These are phyloP conservation scores for Pistacia vera DNA, from an alignment of 345 rosid genomes.

Conservation along the genomic window DNA sequence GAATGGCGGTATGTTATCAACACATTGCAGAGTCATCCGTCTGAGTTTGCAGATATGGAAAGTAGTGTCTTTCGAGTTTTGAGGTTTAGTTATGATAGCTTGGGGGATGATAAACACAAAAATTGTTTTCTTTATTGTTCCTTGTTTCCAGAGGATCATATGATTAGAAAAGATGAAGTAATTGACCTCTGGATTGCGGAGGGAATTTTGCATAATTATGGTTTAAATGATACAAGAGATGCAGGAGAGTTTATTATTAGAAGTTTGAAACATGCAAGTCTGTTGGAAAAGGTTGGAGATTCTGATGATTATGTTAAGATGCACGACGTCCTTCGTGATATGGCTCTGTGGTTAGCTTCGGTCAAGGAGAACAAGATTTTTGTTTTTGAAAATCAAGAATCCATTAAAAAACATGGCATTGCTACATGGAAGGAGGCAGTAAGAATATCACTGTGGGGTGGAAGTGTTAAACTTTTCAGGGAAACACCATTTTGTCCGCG, in stretches of 20 bases:
- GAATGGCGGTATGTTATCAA: too few species aligned
- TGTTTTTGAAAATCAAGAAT: not conserved
- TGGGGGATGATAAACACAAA: too few species aligned
- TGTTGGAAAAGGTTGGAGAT: conserved; percentile 16
- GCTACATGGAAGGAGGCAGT: not conserved
- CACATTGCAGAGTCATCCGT: too few species aligned
- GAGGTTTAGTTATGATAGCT: too few species aligned
- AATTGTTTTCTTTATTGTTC: too few species aligned
- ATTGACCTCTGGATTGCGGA: conserved; percentile 23
- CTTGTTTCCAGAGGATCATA: too few species aligned
- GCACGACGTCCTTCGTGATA: too few species aligned
- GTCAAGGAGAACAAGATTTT: too few species aligned
- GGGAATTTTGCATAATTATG: conserved; percentile 20
- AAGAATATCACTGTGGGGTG: conserved; percentile 18
- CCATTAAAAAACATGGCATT: not conserved
- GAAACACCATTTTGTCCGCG: not conserved
- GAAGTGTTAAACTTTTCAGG: not conserved
- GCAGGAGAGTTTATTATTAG: conserved; percentile 6
- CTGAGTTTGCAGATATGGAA: not conserved
- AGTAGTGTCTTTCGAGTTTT: too few species aligned
- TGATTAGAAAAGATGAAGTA: not conserved
- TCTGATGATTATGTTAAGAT: not conserved
- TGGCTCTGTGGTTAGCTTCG: too few species aligned
- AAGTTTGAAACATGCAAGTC: conserved; percentile 19
- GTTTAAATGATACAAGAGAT: not conserved